Conservation (phyloP, 306 rosid genomes). For the Comarum palustre region DNA sequence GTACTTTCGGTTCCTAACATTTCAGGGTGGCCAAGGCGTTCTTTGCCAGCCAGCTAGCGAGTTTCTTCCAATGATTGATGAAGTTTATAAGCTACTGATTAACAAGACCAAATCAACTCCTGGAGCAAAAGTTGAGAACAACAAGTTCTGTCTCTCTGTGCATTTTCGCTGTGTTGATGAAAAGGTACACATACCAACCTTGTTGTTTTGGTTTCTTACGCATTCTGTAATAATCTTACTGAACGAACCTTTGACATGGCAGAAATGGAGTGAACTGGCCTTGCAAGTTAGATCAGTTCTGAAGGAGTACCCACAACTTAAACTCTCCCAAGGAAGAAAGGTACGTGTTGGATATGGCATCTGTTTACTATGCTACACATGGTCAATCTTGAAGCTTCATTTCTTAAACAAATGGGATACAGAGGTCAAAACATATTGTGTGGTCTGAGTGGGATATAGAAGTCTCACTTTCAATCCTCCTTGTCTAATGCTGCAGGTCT, state of each 20-base stretch:
- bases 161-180: conserved; percentile 94
- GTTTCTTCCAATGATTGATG: conserved; percentile 84
- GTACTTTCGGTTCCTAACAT: not conserved
- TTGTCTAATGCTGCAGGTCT: conserved; percentile 55
- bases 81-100: conserved; percentile 56
- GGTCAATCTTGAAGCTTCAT: conserved; percentile 9
- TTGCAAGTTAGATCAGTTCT: conserved; percentile 73
- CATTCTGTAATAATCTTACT: not conserved
- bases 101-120: conserved; percentile 68
- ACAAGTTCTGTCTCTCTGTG: conserved; percentile 79
- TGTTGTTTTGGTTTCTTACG: not conserved
- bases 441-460: conserved; percentile 16
- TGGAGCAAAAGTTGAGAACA: conserved; percentile 82
- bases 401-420: conserved; percentile 19
- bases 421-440: not conserved
- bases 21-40: conserved; percentile 55
- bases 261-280: conserved; percentile 86
- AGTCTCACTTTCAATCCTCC: conserved; percentile 40
- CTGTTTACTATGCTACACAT: conserved; percentile 18
- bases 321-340: conserved; percentile 86
- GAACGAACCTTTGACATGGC: conserved; percentile 17
- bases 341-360: conserved; percentile 51
- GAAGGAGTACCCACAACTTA: conserved; percentile 78
- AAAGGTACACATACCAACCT: conserved; percentile 39
- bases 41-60: conserved; percentile 86